Evolutionary conservation across 2,329 filamentous ascomycete species (phyloP), one percentile per base, ranked within the genome.

Genomic region (Emergomyces africanus): DNA sequence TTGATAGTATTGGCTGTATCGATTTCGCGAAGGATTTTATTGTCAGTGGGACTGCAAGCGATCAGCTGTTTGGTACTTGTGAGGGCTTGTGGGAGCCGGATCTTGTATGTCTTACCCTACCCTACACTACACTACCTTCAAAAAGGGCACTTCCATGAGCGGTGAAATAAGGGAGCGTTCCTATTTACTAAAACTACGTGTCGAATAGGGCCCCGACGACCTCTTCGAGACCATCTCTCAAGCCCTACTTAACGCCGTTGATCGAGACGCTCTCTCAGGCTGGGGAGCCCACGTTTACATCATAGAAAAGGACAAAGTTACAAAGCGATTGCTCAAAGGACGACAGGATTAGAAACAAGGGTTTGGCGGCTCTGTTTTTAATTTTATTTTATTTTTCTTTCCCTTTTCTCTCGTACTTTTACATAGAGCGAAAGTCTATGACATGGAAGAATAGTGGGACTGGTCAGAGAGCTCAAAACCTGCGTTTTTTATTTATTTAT

Each of bases 1-100:
- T 99, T 74, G 94, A 99, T 79, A 95, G 88, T 75, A 99, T 99
- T 75, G 94, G 94, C 66, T 99, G 94, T 77, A 99, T 99, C 75
- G 94, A 99, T 78, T 96, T 96, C 76, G 94, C 94, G 65, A 96
- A 96, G 81, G 94, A 99, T 79, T 99, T 99, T 75, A 97, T 99
- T 73, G 94, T 99, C 66, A 89, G 87, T 67, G 94, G 94, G 62
- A 99, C 94, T 30, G 94, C 94, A 57, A 92, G 88, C 68, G 92
- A 99, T 75, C 94, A 99, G 81, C 80, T 99, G 69, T 99, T 96
- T 79, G 94, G 94, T 79, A 99, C 95, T 76, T 99, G 94, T 74
- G 94, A 99, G 80, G 89, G 89, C 65, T 78, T 99, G 66, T 99
- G 92, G 91, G 94, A 99, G 80, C 91, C 94, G 58, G 88, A 96